Evolutionary conservation across 805 yeast species (phyloP), one percentile per base, ranked within the genome.

Genomic region (Cyberlindnera suaveolens): DNA sequence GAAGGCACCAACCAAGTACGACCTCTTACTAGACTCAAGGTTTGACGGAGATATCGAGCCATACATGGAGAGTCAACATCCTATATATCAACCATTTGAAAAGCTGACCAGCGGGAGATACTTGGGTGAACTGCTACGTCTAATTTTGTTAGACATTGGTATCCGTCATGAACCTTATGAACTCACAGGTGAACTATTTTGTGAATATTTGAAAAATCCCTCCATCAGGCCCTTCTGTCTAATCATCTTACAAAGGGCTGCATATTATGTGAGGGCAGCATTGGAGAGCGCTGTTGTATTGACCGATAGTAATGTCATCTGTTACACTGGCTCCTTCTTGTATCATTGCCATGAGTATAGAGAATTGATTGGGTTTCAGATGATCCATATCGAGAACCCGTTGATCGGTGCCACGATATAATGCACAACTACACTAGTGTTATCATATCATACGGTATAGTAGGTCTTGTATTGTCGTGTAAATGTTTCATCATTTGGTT

Each of bases 41-140:
- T 62, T 36, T 42, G n/a, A 5, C 18, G 33, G 14, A 1, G 33
- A 40, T 9, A n/a, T 17, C 9, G 38, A 38, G 4, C 40, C 51
- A n/a, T 45, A 42, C 39, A 31, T 19, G 16, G 5, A 15, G 5
- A 40, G 36, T 30, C 20, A 23, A 3, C 52, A 47, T 1, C 57
- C 36, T 14, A 31, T 75, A 10, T 74, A 74, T 52, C 83, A 78
- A 54, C 85, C 85, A 1, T 58, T 72, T 27, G 85, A 79, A 55
- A 61, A 74, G 45, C 57, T 77, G 60, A 67, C 79, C 27, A 64
- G 78, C 20, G 82, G 83, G 1, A 61, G 84, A 47, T 76, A 77
- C 56, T 58, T 79, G 34, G 75, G 79, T 30, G 85, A 78, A 53
- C 51, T 77, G 41, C 53, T 74, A 6, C 61, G 84, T 36, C 54